Percentiles rank a stretch among this genome's conserved stretches.
Evolutionary conservation across 1,139 yeast genomes (phyloP).

Genomic region (Yamadazyma sp.): DNA sequence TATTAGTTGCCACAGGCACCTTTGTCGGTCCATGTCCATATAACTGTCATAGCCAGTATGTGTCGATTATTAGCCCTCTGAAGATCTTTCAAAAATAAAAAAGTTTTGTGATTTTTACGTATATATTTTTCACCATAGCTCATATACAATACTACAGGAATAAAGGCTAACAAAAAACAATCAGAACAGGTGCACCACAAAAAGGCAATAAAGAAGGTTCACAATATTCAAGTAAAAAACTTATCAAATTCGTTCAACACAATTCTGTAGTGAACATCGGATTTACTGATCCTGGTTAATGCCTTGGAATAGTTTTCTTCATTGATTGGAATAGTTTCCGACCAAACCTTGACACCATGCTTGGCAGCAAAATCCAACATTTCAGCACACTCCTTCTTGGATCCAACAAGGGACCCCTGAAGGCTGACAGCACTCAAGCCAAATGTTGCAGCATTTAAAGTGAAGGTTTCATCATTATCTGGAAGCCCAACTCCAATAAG

Average conservation of each 20-base stretch:
- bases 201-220: too few relatives aligned
- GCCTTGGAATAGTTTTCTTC: slow-evolving; percentile 30
- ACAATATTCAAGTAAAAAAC: slow-evolving; percentile 19
- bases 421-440: slow-evolving; percentile 31
- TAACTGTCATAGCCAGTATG: too few relatives aligned
- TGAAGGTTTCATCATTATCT: slow-evolving; percentile 25
- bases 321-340: slow-evolving; percentile 41
- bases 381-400: slow-evolving; percentile 33
- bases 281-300: slow-evolving; percentile 33
- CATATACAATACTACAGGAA: too few relatives aligned
- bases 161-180: too few relatives aligned
- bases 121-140: too few relatives aligned
- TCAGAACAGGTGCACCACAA: too few relatives aligned
- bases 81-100: too few relatives aligned
- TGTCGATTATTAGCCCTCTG: too few relatives aligned
- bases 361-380: slow-evolving; percentile 44
- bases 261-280: slow-evolving; percentile 65
- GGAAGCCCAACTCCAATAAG: slow-evolving; percentile 58
- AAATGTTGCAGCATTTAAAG: slow-evolving; percentile 26
- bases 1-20: too few relatives aligned
- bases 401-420: slow-evolving; percentile 38
- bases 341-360: slow-evolving; percentile 40
- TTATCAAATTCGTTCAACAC: slow-evolving; percentile 58
- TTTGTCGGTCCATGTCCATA: too few relatives aligned
- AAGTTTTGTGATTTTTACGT: too few relatives aligned